Percentiles rank a stretch among this genome's conserved stretches.
Conservation (phyloP, 192 early-diverging fungal genomes). For the Backusella tarrabulga region DNA sequence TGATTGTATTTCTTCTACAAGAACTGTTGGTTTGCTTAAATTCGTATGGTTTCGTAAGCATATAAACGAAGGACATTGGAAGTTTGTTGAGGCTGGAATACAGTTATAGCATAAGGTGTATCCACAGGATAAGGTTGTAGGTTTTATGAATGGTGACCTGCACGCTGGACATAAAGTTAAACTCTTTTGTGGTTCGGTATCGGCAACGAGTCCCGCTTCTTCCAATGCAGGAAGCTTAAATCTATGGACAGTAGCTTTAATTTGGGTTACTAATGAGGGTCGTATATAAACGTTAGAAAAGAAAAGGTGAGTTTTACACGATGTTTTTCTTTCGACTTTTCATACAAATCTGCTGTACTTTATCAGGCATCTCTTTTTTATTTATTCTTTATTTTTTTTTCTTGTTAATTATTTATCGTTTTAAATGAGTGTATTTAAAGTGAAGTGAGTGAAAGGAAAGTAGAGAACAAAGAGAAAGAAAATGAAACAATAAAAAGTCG, state of each 20-base stretch:
- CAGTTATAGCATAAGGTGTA: conserved; percentile 35
- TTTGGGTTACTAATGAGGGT: neutral
- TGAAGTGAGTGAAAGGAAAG: neutral
- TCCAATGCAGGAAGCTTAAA: neutral
- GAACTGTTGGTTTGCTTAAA: conserved; percentile 24
- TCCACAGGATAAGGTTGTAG: conserved; percentile 44
- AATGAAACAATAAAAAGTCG: neutral
- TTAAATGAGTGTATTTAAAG: neutral
- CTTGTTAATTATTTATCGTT: neutral
- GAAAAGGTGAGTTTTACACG: neutral
- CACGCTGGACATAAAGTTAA: neutral
- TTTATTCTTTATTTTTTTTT: neutral
- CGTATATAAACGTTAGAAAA: neutral
- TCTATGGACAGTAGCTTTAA: neutral
- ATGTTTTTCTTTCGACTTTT: neutral
- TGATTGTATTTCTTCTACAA: conserved; percentile 32
- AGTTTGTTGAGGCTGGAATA: conserved; percentile 15
- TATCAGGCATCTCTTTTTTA: neutral
- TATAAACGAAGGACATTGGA: conserved; percentile 17
- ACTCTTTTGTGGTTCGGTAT: neutral
- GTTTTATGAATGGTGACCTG: conserved; percentile 7
- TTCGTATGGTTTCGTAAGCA: conserved; percentile 19
- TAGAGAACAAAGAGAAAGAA: neutral
- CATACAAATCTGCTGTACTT: neutral
- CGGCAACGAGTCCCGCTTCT: neutral